A percentile compares a stretch with the other conserved stretches of the same genome.
phyloP scores from a whole-genome alignment of 495 filamentous ascomycete species.

The Bacidia rubella region DNA sequence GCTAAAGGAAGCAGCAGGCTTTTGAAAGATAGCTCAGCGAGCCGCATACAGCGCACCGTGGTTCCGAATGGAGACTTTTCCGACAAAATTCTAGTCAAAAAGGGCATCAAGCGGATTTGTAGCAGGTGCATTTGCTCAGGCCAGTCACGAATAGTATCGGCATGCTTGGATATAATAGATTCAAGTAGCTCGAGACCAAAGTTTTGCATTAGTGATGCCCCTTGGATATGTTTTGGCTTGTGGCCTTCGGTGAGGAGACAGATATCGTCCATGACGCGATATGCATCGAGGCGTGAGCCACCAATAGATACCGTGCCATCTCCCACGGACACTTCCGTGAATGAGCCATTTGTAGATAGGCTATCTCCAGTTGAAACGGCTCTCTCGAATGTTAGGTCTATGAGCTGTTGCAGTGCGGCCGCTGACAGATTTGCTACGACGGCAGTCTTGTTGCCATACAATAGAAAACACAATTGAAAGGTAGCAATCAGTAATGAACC shows the following conservation, averaged over 20 bases:
- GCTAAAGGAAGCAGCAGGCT: constrained; percentile 61
- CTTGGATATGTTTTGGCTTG: constrained; percentile 62
- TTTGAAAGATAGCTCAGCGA: constrained; percentile 65
- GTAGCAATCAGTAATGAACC: constrained; percentile 68
- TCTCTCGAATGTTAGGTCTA: constrained; percentile 85
- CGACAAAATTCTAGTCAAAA: constrained; percentile 62
- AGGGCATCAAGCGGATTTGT: constrained; percentile 67
- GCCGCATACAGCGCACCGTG: constrained; percentile 66
- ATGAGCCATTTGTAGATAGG: constrained; percentile 32
- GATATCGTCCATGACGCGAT: constrained; percentile 75
- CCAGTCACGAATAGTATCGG: constrained; percentile 62
- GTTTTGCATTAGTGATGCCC: constrained; percentile 58
- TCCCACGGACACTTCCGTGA: constrained; percentile 48
- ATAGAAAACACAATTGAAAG: constrained; percentile 76
- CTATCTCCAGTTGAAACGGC: constrained; percentile 69
- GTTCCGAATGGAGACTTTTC: constrained; percentile 70
- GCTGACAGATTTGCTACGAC: constrained; percentile 91
- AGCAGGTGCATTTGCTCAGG: constrained; percentile 69
- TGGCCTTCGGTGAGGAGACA: constrained; percentile 79
- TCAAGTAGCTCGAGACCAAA: constrained; percentile 88
- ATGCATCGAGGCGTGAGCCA: constrained; percentile 73
- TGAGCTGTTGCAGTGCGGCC: constrained; percentile 86
- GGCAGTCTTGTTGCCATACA: constrained; percentile 79
- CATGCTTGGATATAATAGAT: constrained; percentile 73
- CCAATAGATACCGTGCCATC: constrained; percentile 51